phyloP scores from a whole-genome alignment of 106 monocot species.

The Ottelia alismoides region DNA sequence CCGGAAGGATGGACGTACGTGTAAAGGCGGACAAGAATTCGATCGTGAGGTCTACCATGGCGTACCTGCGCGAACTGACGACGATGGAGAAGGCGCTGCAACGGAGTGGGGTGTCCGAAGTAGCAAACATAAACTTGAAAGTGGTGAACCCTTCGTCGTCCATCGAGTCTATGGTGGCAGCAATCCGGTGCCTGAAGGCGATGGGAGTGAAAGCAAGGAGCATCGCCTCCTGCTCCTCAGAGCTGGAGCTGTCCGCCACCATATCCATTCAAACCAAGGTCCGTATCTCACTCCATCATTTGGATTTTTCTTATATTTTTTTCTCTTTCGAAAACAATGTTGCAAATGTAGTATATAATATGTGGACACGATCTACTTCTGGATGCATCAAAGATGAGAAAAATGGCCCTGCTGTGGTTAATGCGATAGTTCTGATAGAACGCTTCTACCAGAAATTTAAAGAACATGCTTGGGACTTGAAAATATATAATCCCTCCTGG shows the following conservation, averaged over 20 bases:
- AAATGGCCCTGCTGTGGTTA: no score
- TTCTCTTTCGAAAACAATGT: not conserved
- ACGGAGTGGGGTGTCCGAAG: slow-evolving; percentile 1
- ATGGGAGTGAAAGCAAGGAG: slow-evolving; percentile 22
- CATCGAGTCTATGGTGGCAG: slow-evolving; percentile 37
- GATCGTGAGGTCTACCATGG: slow-evolving; percentile 43
- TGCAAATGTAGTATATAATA: not conserved
- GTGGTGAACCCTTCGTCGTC: slow-evolving; percentile 35
- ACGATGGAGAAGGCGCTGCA: slow-evolving; percentile 24
- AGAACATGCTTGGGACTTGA: no score
- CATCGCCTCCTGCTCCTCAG: slow-evolving; percentile 16
- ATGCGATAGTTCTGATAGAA: no score
- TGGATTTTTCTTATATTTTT: no score
- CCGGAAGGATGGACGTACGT: no score
- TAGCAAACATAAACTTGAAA: slow-evolving; percentile 17
- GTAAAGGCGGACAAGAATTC: slow-evolving; percentile 79
- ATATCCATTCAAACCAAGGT: not conserved
- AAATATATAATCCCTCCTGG: no score
- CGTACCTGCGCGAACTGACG: slow-evolving; percentile 33
- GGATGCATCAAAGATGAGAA: no score
- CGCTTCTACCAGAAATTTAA: no score
- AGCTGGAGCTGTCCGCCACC: slow-evolving; percentile 7
- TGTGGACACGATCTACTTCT: no score
- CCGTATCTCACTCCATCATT: not conserved
- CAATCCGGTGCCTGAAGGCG: slow-evolving; percentile 23